Evolutionary conservation across 2,329 filamentous ascomycete species (phyloP).

Genomic region (Aspergillus uvarum): DNA sequence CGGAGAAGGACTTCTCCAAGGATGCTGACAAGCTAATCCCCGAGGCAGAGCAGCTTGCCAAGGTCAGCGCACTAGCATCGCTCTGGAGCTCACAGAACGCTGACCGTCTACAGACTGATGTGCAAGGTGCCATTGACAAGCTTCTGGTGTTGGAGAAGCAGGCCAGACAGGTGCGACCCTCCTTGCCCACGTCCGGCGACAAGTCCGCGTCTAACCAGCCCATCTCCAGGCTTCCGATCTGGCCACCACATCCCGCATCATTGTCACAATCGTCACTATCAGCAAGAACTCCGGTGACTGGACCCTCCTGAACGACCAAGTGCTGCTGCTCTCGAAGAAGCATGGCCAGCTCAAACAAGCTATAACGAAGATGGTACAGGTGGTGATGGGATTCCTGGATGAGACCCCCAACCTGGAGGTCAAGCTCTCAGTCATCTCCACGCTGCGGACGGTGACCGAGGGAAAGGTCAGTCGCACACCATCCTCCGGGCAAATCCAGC

Average conservation of each 20-base stretch:
- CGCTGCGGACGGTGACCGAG: constrained; percentile 91
- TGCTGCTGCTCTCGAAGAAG: constrained; percentile 95
- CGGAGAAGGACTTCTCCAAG: constrained; percentile 98
- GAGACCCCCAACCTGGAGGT: constrained; percentile 79
- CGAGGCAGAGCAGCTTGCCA: constrained; percentile 84
- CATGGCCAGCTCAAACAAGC: constrained; percentile 99
- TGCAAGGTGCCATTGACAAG: constrained; percentile 89
- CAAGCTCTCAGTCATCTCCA: constrained; percentile 93
- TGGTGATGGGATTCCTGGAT: constrained; percentile 88
- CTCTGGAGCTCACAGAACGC: constrained; percentile 8
- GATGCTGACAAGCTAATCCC: constrained; percentile 90
- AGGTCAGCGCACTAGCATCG: constrained; percentile 55
- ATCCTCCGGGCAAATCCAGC: neutral
- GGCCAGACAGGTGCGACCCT: constrained; percentile 73
- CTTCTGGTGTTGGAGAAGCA: constrained; percentile 91
- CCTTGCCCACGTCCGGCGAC: neutral
- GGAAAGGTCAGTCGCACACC: constrained; percentile 67
- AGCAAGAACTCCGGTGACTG: constrained; percentile 92
- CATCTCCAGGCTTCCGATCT: constrained; percentile 79
- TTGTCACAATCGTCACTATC: constrained; percentile 87
- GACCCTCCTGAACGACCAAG: constrained; percentile 94
- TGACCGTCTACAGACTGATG: constrained; percentile 54
- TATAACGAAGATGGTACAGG: constrained; percentile 98
- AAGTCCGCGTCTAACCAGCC: constrained; percentile 12
- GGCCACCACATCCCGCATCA: constrained; percentile 84